Evolutionary conservation across 1,139 yeast genomes (phyloP), one percentile per base, ranked within the genome.

Genomic region (Yamadazyma friedrichii): DNA sequence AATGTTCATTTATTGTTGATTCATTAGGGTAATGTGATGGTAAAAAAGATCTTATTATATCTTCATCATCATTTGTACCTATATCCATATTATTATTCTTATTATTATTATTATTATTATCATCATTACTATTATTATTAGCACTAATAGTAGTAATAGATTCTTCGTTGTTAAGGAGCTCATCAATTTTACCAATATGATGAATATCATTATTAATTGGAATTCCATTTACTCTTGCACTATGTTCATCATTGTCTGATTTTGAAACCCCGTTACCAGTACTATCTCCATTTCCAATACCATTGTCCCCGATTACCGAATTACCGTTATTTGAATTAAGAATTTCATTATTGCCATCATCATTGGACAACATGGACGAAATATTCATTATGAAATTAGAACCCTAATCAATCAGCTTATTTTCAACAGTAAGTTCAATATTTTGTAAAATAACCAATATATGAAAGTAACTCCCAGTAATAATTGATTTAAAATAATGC

Each of bases 301-400:
- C 24, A 20, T 20, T 20, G 8, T 8, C 24, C 24, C 8, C 24
- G 8, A 20, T 5, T 20, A 20, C 8, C 24, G 24, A 20, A 20
- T 20, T 20, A 20, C 24, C 24, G 8, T 20, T 20, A 20, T 20
- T 20, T 6, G 24, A 20, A 5, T 20, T 20, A 8, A 6, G 5
- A 20, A 20, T 20, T 6, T 20, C 24, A 20, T 20, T 20, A 20
- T 31, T 16, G 15, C 31, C 36, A 27, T 15, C 36, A n/a, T 35
- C 38, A 13, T 11, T 58, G 31, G 72, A 64, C 54, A 68, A 59
- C 69, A 68, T 68, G 27, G 73, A 67, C 13, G 71, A 66, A 43
- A 68, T 67, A 53, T 68, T 67, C 74, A 68, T 68, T 15, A n/a
- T 40, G 28, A 6, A 6, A 4, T 6, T 25, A 25, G 9, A 9